Evolutionary conservation across 108 stramenopile genomes (phyloP).

Genomic region (Bacterosira constricta): DNA sequence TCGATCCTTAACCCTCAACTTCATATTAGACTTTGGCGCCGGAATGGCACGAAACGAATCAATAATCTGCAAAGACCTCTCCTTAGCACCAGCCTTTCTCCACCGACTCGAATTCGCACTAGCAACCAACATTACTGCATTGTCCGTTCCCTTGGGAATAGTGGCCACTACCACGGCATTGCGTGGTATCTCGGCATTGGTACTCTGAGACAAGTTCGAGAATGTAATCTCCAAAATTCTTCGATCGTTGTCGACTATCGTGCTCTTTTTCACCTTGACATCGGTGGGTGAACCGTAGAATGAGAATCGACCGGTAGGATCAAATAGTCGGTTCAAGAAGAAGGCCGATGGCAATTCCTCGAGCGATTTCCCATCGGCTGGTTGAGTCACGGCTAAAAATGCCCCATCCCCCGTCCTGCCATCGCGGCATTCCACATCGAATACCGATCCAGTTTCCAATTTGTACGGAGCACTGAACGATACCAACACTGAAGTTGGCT

Average conservation of each 20-base stretch:
- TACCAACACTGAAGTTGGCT: conserved; percentile 56
- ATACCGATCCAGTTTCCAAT: conserved; percentile 68
- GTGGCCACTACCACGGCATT: conserved; percentile 71
- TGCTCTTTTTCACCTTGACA: conserved; percentile 68
- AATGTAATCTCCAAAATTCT: conserved; percentile 68
- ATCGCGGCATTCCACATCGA: conserved; percentile 86
- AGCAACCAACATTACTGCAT: conserved; percentile 80
- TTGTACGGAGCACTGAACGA: conserved; percentile 69
- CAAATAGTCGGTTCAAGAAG: conserved; percentile 67
- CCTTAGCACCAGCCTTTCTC: conserved; percentile 67
- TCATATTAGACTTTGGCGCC: conserved; percentile 64
- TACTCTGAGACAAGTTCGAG: conserved; percentile 73
- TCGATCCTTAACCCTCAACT: conserved; percentile 68
- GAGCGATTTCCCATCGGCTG: conserved; percentile 51
- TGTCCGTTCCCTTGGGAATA: conserved; percentile 65
- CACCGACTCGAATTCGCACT: conserved; percentile 67
- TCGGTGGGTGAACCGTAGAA: conserved; percentile 87
- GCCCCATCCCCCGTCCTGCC: conserved; percentile 79
- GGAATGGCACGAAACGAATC: conserved; percentile 71
- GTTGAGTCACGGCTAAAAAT: conserved; percentile 73
- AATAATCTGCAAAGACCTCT: conserved; percentile 24
- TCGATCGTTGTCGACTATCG: conserved; percentile 25
- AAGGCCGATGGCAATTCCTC: conserved; percentile 65
- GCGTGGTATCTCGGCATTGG: conserved; percentile 80
- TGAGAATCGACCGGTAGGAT: conserved; percentile 76